A percentile compares a stretch with the other conserved stretches of the same genome.
These are phyloP conservation scores for Moesziomyces parantarcticus DNA, from an alignment of 1,284 basidiomycete species.

Conservation along the genomic window DNA sequence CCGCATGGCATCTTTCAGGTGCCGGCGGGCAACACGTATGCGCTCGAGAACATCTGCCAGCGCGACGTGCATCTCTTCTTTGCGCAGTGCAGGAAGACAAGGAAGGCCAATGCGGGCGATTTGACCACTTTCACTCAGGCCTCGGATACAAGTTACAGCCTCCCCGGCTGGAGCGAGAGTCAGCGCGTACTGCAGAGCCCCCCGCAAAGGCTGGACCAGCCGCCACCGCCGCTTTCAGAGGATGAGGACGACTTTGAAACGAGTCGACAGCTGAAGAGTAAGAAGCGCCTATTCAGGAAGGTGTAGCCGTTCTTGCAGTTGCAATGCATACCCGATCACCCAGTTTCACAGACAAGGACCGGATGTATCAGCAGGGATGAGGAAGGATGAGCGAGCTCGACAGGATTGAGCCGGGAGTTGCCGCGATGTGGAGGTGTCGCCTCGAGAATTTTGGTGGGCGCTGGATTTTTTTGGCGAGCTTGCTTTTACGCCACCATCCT, in stretches of 20 bases:
- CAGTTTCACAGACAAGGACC: no score
- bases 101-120: conserved; percentile 27
- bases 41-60: conserved; percentile 85
- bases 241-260: conserved; percentile 45
- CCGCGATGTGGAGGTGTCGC: background rate
- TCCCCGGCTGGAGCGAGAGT: background rate
- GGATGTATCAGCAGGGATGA: no score
- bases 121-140: conserved; percentile 42
- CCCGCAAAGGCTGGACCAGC: background rate
- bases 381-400: no score
- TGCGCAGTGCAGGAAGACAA: conserved; percentile 82
- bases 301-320: background rate
- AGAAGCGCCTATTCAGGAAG: conserved; percentile 26
- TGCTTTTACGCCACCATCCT: background rate
- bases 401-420: no score
- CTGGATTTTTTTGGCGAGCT: background rate
- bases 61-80: conserved; percentile 88
- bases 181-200: conserved; percentile 6
- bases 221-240: no score
- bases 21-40: conserved; percentile 88
- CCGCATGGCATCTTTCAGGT: conserved; percentile 89
- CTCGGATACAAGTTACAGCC: conserved; percentile 38
- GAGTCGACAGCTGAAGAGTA: conserved; percentile 29
- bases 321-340: conserved; percentile 3
- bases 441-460: background rate